Percentiles rank a stretch among this genome's conserved stretches.
Conservation (phyloP, 2,329 filamentous ascomycete species). For the Sporothrix inflata region DNA sequence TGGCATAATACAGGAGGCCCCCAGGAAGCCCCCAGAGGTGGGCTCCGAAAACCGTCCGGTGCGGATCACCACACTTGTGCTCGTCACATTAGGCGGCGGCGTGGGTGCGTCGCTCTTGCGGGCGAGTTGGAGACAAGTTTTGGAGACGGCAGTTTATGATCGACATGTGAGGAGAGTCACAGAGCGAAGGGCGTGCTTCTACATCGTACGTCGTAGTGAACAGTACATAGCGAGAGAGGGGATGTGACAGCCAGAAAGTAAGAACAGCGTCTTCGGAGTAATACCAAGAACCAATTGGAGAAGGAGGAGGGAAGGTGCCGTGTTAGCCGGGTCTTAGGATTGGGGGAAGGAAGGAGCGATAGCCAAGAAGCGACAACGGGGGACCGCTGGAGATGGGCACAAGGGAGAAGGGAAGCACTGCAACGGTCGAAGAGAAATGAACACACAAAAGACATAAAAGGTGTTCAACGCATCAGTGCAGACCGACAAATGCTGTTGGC, state of each 20-base stretch:
- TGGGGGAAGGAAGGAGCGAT: background rate
- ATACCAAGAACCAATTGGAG: background rate
- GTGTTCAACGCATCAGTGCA: background rate
- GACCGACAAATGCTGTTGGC: background rate
- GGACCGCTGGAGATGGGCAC: background rate
- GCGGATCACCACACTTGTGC: background rate
- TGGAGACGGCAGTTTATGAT: background rate
- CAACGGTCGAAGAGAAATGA: background rate
- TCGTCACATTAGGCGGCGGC: conserved; percentile 2
- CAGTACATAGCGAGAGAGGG: background rate
- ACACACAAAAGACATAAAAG: background rate
- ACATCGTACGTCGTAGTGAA: background rate
- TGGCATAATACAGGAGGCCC: background rate
- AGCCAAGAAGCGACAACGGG: background rate
- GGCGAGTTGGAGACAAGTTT: background rate
- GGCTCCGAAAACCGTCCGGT: conserved; percentile 16
- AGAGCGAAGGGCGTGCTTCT: background rate
- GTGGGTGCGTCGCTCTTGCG: background rate
- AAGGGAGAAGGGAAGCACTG: background rate
- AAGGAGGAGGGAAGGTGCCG: conserved; percentile 14
- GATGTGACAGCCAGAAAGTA: background rate
- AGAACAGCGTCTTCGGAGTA: background rate
- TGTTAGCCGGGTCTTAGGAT: conserved; percentile 11
- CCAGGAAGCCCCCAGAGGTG: background rate
- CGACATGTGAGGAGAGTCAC: background rate